Evolutionary conservation across 768 basidiomycete genomes (phyloP).

Genomic region (Trametes meyenii): DNA sequence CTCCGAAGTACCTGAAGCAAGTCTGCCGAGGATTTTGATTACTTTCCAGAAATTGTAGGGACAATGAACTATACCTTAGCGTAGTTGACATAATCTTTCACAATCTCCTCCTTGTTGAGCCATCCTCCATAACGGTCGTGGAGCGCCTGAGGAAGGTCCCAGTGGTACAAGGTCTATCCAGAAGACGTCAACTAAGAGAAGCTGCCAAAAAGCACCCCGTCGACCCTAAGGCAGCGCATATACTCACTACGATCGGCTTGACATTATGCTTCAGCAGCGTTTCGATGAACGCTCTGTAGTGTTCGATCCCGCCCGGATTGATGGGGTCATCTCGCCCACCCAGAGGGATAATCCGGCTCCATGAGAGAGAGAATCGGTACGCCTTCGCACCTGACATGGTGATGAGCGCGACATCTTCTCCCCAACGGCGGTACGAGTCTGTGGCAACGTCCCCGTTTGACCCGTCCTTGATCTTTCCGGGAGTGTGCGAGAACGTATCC

Average conservation of each 20-base stretch:
- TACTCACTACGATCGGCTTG: conserved; percentile 45
- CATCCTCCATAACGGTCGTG: conserved; percentile 53
- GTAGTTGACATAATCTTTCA: conserved; percentile 50
- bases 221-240: neutral
- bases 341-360: conserved; percentile 56
- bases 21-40: conserved; percentile 27
- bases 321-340: conserved; percentile 50
- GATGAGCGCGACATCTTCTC: conserved; percentile 48
- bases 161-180: conserved; percentile 49
- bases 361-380: conserved; percentile 56
- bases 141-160: conserved; percentile 56
- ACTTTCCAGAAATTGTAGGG: neutral
- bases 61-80: conserved; percentile 35
- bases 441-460: conserved; percentile 48
- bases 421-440: conserved; percentile 48
- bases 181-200: neutral
- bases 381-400: conserved; percentile 49
- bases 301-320: conserved; percentile 48
- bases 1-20: conserved; percentile 51
- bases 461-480: conserved; percentile 48
- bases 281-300: conserved; percentile 49
- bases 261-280: conserved; percentile 49
- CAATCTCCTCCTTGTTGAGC: conserved; percentile 49
- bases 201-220: neutral
- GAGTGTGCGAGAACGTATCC: conserved; percentile 50